Evolutionary conservation across 1,284 basidiomycete species (phyloP).

Genomic region (Pyrrhoderma lamaoense): DNA sequence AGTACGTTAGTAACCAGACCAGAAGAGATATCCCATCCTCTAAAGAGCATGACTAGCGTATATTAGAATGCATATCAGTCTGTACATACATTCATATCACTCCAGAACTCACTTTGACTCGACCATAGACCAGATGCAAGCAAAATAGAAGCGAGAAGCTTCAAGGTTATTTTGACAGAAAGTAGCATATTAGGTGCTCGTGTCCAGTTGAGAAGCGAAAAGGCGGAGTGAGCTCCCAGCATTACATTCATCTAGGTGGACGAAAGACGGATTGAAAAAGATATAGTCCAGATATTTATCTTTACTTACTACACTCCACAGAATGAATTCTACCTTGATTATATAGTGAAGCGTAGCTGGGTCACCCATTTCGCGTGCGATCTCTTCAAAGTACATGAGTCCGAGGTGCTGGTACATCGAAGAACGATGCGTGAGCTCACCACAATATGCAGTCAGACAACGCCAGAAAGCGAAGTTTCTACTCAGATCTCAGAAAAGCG

Average conservation of each 20-base stretch:
- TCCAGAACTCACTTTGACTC: slow-evolving; percentile 10
- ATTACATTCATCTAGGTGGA: slow-evolving; percentile 2
- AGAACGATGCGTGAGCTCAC: too few species aligned
- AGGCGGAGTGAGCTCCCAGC: slow-evolving; percentile 8
- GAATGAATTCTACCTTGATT: too few species aligned
- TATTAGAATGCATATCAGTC: neutral
- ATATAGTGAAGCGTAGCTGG: too few species aligned
- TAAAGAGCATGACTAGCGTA: neutral
- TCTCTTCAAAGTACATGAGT: too few species aligned
- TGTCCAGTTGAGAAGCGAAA: slow-evolving; percentile 2
- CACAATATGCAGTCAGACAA: too few species aligned
- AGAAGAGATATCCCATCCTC: too few species aligned
- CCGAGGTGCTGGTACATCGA: too few species aligned
- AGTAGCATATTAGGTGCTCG: neutral
- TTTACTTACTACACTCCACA: neutral
- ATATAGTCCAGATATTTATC: too few species aligned
- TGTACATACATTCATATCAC: neutral
- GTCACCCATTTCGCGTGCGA: too few species aligned
- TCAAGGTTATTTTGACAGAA: neutral
- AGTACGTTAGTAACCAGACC: neutral
- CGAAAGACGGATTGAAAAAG: too few species aligned
- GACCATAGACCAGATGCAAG: slow-evolving; percentile 13
- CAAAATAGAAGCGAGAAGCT: slow-evolving; percentile 2
- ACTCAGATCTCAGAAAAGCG: too few species aligned
- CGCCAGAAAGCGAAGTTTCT: too few species aligned